Percentiles rank a stretch among this genome's conserved stretches.
Conservation (phyloP, 2,329 filamentous ascomycete genomes). For the Verticillium tricorpus region DNA sequence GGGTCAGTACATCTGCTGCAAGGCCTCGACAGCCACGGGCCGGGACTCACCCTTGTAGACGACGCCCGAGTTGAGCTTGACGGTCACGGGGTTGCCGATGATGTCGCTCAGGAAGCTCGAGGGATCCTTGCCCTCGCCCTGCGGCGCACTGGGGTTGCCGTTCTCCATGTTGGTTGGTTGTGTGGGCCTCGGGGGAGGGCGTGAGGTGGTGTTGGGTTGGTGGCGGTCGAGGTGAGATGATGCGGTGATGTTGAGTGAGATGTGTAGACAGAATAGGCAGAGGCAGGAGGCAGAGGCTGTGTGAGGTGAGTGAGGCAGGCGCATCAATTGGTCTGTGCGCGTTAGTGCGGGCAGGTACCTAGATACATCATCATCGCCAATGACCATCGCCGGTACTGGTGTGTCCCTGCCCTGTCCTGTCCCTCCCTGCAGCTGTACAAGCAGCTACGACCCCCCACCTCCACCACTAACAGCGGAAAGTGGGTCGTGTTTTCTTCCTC, state of each 20-base stretch:
- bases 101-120: conserved; percentile 92
- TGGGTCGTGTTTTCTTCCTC: not conserved
- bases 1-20: conserved; percentile 6
- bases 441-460: not conserved
- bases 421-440: not conserved
- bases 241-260: not conserved
- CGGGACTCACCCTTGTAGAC: conserved; percentile 78
- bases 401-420: too few species aligned
- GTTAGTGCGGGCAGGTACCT: not conserved
- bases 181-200: not conserved
- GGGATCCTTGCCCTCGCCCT: conserved; percentile 80
- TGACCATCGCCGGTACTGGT: too few species aligned
- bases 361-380: not conserved
- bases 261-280: not conserved
- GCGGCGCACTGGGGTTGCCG: conserved; percentile 45
- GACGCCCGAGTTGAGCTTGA: conserved; percentile 98
- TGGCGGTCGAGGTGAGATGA: not conserved
- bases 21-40: not conserved
- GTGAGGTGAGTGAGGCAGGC: not conserved
- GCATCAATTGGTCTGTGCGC: not conserved
- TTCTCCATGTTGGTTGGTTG: conserved; percentile 62
- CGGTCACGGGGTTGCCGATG: conserved; percentile 87
- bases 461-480: not conserved
- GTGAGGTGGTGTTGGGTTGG: not conserved
- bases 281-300: not conserved